Percentiles rank a stretch among this genome's conserved stretches.
These are phyloP conservation scores for Tuber indicum DNA, from an alignment of 495 filamentous ascomycete species.

Conservation along the genomic window DNA sequence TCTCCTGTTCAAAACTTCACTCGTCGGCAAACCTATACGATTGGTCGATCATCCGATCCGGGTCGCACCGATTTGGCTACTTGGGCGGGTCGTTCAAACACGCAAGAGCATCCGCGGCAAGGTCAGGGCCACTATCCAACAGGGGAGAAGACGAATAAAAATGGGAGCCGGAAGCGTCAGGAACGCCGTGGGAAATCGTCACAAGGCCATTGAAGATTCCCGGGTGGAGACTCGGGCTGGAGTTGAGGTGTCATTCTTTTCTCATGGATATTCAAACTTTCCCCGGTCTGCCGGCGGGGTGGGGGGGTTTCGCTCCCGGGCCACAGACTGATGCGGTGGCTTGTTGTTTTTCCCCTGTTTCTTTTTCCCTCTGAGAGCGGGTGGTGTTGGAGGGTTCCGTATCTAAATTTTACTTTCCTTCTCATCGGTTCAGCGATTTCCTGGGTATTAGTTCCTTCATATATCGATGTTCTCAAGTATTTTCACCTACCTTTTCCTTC, in stretches of 20 bases:
- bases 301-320: background rate
- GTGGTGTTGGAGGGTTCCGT: background rate
- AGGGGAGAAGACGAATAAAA: background rate
- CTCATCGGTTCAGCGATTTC: background rate
- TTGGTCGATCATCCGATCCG: background rate
- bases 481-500: background rate
- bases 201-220: background rate
- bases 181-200: background rate
- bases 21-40: background rate
- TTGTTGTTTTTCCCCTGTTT: background rate
- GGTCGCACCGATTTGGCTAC: background rate
- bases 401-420: background rate
- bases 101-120: background rate
- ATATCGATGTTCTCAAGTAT: background rate
- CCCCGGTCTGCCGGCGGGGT: background rate
- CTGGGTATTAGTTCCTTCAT: background rate
- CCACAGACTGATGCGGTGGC: background rate
- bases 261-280: background rate
- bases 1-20: accelerated
- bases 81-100: background rate
- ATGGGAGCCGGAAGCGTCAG: background rate
- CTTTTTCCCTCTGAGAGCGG: background rate
- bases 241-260: background rate
- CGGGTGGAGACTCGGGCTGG: background rate
- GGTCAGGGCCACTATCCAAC: background rate